phyloP scores from a whole-genome alignment of 164 flowering plant species.

The Nymphaea thermarum region DNA sequence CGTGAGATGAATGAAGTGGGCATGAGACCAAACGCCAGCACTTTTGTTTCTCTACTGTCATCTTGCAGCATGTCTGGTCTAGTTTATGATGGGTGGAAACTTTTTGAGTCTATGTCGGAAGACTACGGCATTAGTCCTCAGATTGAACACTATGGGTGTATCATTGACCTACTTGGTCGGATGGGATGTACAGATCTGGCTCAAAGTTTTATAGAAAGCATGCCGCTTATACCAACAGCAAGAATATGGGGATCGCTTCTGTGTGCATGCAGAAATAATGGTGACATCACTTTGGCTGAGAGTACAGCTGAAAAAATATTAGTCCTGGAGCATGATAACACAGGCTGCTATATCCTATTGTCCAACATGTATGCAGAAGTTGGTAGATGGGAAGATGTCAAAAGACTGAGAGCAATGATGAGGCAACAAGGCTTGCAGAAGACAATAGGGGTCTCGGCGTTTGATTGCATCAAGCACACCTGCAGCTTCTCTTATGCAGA shows the following conservation, averaged over 20 bases:
- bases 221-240: constrained; percentile 42
- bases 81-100: constrained; percentile 49
- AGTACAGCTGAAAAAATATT: constrained; percentile 29
- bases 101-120: constrained; percentile 36
- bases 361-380: constrained; percentile 60
- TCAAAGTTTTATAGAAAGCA: constrained; percentile 28
- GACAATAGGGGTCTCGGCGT: constrained; percentile 23
- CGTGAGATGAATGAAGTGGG: constrained; percentile 29
- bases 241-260: constrained; percentile 72
- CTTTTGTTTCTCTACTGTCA: constrained; percentile 49
- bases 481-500: constrained; percentile 36
- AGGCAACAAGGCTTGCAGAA: constrained; percentile 25
- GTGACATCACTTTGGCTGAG: constrained; percentile 42
- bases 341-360: constrained; percentile 57
- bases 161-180: constrained; percentile 64
- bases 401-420: constrained; percentile 34
- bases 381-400: constrained; percentile 53
- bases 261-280: constrained; percentile 37
- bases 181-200: constrained; percentile 30
- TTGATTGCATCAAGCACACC: constrained; percentile 26
- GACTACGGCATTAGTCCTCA: constrained; percentile 37
- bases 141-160: constrained; percentile 63
- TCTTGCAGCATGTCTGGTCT: constrained; percentile 57
- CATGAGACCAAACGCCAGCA: constrained; percentile 39
- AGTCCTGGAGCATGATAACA: constrained; percentile 38